Evolutionary conservation across 148 eudicot species (phyloP).

Genomic region (Selenicereus undatus): DNA sequence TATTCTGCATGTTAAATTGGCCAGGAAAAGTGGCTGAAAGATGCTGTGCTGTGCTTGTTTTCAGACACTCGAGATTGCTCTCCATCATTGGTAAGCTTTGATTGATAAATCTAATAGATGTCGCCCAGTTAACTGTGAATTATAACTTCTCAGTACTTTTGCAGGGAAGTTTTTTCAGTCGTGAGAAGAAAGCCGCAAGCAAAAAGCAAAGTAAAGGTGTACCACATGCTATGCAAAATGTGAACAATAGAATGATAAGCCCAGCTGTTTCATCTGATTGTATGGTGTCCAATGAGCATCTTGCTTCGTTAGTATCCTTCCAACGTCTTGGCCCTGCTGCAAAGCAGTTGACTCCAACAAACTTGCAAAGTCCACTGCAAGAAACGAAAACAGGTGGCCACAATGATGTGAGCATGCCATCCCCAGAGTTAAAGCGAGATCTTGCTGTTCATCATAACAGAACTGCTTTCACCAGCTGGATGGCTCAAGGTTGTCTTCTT

Average conservation of each 20-base stretch:
- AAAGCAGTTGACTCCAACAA: conserved; percentile 73
- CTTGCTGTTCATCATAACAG: conserved; percentile 47
- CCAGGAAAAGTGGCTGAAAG: conserved; percentile 78
- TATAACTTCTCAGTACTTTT: conserved; percentile 22
- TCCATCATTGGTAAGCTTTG: conserved; percentile 69
- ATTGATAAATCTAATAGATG: conserved; percentile 11
- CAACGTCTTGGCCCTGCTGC: conserved; percentile 74
- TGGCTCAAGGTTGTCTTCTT: conserved; percentile 37
- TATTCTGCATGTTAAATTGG: background rate
- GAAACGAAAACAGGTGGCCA: conserved; percentile 40
- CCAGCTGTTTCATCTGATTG: conserved; percentile 48
- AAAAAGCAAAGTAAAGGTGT: conserved; percentile 50
- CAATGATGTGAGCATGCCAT: conserved; percentile 37
- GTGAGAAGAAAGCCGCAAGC: conserved; percentile 54
- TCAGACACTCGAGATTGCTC: conserved; percentile 84
- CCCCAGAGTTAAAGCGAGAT: conserved; percentile 74
- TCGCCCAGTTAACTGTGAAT: background rate
- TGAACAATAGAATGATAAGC: conserved; percentile 52
- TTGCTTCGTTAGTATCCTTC: conserved; percentile 46
- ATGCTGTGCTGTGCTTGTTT: conserved; percentile 55
- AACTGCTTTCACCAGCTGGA: conserved; percentile 41
- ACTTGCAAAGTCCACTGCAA: conserved; percentile 53
- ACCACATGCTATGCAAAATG: conserved; percentile 31
- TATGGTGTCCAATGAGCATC: conserved; percentile 49
- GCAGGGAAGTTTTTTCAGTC: conserved; percentile 67